Percentiles rank a stretch among this genome's conserved stretches.
phyloP scores from a whole-genome alignment of 2,329 filamentous ascomycete species.

The Pseudogymnoascus sp. region DNA sequence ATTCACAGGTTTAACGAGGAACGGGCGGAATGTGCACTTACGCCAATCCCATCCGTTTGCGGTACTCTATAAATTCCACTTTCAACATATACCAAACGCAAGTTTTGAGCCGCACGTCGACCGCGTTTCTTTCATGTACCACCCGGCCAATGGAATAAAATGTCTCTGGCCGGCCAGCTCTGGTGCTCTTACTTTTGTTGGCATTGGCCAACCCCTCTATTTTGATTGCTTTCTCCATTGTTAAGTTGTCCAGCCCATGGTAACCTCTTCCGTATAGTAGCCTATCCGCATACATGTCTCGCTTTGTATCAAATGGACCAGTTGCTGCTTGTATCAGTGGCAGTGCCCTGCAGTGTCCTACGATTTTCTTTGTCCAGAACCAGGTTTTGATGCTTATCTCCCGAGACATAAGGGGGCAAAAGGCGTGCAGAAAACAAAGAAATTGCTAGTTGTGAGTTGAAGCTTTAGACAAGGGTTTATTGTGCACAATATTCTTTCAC shows the following conservation, averaged over 20 bases:
- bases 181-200: not conserved
- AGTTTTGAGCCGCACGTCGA: not conserved
- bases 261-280: not conserved
- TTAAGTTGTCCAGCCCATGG: not conserved
- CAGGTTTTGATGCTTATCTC: not conserved
- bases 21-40: not conserved
- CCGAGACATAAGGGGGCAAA: not conserved
- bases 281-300: not conserved
- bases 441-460: not conserved
- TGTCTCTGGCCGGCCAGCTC: not conserved
- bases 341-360: not conserved
- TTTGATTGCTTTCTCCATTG: not conserved
- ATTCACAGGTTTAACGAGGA: not conserved
- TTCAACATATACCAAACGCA: constrained; percentile 4
- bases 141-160: not conserved
- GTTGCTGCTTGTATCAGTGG: not conserved
- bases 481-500: constrained; percentile 3
- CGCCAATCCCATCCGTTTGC: not conserved
- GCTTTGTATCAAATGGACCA: not conserved
- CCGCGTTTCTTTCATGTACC: constrained; percentile 1
- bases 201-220: not conserved
- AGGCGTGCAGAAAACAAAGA: constrained; percentile 4
- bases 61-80: not conserved
- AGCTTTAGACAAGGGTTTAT: constrained; percentile 2
- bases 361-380: constrained; percentile 1